phyloP scores from a whole-genome alignment of 2,329 filamentous ascomycete genomes.

The Alternaria sp. region DNA sequence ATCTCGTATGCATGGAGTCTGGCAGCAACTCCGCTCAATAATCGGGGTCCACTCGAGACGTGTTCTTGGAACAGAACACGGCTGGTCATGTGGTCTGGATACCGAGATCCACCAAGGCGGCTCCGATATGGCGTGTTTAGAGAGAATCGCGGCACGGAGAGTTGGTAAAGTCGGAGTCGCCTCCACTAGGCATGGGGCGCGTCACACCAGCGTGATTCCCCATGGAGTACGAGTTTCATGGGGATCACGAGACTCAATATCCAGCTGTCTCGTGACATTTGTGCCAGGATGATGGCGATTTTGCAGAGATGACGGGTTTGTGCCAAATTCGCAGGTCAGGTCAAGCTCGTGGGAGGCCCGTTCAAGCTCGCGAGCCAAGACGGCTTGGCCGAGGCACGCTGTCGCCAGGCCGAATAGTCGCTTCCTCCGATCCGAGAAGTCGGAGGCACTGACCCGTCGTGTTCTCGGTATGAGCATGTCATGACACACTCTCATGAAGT shows the following conservation, averaged over 20 bases:
- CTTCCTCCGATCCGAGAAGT: neutral
- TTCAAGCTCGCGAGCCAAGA: constrained; percentile 5
- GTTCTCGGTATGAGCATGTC: neutral
- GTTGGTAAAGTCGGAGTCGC: neutral
- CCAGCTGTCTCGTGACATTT: neutral
- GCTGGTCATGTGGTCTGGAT: constrained; percentile 2
- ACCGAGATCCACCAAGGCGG: neutral
- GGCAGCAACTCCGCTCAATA: constrained; percentile 9
- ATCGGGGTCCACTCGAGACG: neutral
- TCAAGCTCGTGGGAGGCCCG: neutral
- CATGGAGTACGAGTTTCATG: neutral
- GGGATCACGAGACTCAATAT: neutral
- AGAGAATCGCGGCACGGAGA: constrained; percentile 1
- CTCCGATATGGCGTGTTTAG: neutral
- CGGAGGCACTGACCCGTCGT: constrained; percentile 7
- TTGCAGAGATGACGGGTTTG: neutral
- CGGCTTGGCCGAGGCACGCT: constrained; percentile 4
- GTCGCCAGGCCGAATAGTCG: neutral
- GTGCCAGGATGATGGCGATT: neutral
- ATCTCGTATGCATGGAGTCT: neutral
- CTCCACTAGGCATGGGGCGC: neutral
- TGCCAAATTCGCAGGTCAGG: neutral
- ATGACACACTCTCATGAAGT: neutral
- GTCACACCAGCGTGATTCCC: neutral
- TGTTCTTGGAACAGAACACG: neutral